Conservation (phyloP, 345 rosid genomes). For the Jatropha curcas region DNA sequence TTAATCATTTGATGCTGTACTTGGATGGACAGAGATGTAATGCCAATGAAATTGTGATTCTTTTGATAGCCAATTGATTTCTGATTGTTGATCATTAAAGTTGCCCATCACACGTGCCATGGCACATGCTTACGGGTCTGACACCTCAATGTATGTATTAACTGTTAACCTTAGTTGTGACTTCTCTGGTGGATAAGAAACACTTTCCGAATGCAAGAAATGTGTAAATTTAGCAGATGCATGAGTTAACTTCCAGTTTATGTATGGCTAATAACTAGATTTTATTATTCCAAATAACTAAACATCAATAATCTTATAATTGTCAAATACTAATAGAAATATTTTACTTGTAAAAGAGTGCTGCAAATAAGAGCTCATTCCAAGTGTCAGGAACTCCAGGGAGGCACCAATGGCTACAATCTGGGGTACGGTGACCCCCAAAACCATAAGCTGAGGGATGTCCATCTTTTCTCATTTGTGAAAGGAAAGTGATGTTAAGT, state of each 20-base stretch:
- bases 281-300: not conserved
- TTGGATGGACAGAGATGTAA: not conserved
- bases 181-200: too few relatives aligned
- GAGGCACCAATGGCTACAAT: slow-evolving; percentile 37
- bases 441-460: slow-evolving; percentile 20
- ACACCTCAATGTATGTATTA: too few relatives aligned
- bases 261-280: too few relatives aligned
- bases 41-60: not conserved
- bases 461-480: slow-evolving; percentile 21
- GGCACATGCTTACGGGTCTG: too few relatives aligned
- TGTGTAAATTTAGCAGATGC: too few relatives aligned
- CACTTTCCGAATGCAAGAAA: too few relatives aligned
- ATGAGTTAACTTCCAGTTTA: too few relatives aligned
- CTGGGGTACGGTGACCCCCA: slow-evolving; percentile 6
- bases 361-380: slow-evolving; percentile 24
- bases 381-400: slow-evolving; percentile 33
- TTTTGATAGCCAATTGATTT: not conserved
- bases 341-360: not conserved
- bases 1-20: not conserved
- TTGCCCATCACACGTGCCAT: too few relatives aligned
- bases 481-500: slow-evolving; percentile 23
- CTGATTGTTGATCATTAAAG: too few relatives aligned
- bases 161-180: too few relatives aligned
- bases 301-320: not conserved
- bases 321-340: not conserved